Conservation (phyloP, 2,329 filamentous ascomycete genomes). For the Dichotomopilus funicola region DNA sequence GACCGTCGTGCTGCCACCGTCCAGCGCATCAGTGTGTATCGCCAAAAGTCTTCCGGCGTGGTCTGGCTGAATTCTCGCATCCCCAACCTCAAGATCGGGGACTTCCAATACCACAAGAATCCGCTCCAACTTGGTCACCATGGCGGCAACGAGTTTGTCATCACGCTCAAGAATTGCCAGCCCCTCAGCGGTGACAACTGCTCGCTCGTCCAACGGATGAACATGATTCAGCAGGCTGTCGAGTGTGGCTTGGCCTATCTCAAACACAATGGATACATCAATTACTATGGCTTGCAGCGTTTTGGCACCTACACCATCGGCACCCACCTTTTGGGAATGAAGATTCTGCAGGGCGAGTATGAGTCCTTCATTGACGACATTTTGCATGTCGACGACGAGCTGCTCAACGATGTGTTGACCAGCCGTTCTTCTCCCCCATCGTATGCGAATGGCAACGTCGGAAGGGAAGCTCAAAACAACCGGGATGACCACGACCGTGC, state of each 20-base stretch:
- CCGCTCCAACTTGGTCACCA: conserved; percentile 78
- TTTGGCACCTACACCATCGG: conserved; percentile 85
- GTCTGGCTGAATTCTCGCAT: conserved; percentile 57
- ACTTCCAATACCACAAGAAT: conserved; percentile 69
- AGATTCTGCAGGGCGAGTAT: conserved; percentile 76
- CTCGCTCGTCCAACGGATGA: conserved; percentile 42
- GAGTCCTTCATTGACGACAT: conserved; percentile 73
- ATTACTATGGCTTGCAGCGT: conserved; percentile 96
- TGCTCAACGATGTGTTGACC: conserved; percentile 49
- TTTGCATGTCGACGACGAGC: conserved; percentile 61
- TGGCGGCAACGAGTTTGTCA: conserved; percentile 83
- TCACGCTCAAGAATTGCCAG: conserved; percentile 80
- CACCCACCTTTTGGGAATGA: conserved; percentile 77
- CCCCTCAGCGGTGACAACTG: conserved; percentile 41
- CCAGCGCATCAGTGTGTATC: conserved; percentile 65
- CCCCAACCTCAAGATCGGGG: conserved; percentile 63
- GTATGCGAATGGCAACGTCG: conserved; percentile 6
- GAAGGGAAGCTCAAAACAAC: conserved; percentile 40
- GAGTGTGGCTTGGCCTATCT: conserved; percentile 59
- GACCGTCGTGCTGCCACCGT: conserved; percentile 81
- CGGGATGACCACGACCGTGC: conserved; percentile 75
- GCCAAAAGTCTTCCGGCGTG: conserved; percentile 51
- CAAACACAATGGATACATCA: conserved; percentile 75
- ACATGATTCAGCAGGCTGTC: conserved; percentile 44
- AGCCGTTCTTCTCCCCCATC: conserved; percentile 20